A percentile compares a stretch with the other conserved stretches of the same genome.
phyloP scores from a whole-genome alignment of 2,329 filamentous ascomycete genomes.

The Pseudogymnoascus sp. region DNA sequence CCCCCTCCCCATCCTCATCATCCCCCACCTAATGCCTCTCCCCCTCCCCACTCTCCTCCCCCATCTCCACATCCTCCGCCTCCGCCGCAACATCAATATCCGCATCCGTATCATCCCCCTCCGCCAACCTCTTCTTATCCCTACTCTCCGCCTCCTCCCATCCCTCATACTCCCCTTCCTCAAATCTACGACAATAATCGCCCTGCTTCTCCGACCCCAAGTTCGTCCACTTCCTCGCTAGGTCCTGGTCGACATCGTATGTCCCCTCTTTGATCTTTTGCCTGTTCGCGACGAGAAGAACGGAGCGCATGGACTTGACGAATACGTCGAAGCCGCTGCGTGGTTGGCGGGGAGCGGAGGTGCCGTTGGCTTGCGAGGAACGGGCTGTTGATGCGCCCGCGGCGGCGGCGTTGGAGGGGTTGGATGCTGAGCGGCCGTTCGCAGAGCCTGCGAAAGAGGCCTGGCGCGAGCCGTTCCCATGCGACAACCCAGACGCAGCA shows the following conservation, averaged over 20 bases:
- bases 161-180: not conserved
- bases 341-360: slow-evolving; percentile 16
- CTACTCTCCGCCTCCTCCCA: not conserved
- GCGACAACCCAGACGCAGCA: slow-evolving; percentile 32
- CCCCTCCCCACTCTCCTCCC: not conserved
- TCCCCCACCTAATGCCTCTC: not conserved
- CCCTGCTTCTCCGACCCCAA: slow-evolving; percentile 17
- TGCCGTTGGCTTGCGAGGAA: slow-evolving; percentile 27
- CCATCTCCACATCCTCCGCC: slow-evolving; percentile 1
- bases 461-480: slow-evolving; percentile 38
- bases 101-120: not conserved
- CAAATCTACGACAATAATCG: slow-evolving; percentile 10
- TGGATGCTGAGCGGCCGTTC: slow-evolving; percentile 45
- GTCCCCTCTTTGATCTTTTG: slow-evolving; percentile 21
- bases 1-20: not conserved
- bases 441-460: slow-evolving; percentile 31
- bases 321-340: slow-evolving; percentile 24
- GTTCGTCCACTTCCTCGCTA: slow-evolving; percentile 24
- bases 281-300: slow-evolving; percentile 18
- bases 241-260: slow-evolving; percentile 22
- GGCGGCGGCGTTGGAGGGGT: slow-evolving; percentile 32
- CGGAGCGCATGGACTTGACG: slow-evolving; percentile 21
- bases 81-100: not conserved
- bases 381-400: slow-evolving; percentile 24
- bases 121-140: not conserved